Evolutionary conservation across 2,329 filamentous ascomycete species (phyloP), one percentile per base, ranked within the genome.

Genomic region (Plenodomus lindquistii): DNA sequence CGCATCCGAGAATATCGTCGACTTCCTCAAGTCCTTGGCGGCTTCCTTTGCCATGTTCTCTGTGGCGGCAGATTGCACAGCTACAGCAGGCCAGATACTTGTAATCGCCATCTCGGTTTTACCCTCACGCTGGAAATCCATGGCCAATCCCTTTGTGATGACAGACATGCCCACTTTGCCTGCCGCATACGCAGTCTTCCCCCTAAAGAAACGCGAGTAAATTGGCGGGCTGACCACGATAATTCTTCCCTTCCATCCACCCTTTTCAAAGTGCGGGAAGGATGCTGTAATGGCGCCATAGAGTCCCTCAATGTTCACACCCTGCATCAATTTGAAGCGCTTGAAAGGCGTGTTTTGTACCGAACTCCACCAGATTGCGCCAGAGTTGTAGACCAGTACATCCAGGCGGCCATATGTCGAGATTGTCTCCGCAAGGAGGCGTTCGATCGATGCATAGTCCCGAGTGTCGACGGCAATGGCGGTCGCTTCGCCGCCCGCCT

Each of bases 221-320:
- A 95, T 92, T 1, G 90, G 90, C 19, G 91, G 91, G 63, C 85
- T 88, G 45, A 95, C 87, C 45, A 94, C 87, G 38, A 95, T 76
- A 52, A 95, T 83, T 20, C 90, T 74, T 0, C 85, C 88, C 20
- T 75, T 78, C 73, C 78, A 80, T 0, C 62, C 75, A 51, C 76
- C 78, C 40, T 77, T 73, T 46, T 73, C 72, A 50, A 93, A 85
- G 50, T 86, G 77, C 2, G 89, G 89, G 17, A 94, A 77, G 2
- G 79, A 74, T 4, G 85, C 85, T 61, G 91, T 87, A 5, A 94
- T 66, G 2, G 81, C 79, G 16, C 81, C 86, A 71, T 95, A 95
- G 0, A 95, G 76, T 0, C 90, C 91, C 60, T 89, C 57, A 87
- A 71, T 54, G 29, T 76, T 75, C 48, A 79, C 78, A 24, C 73